Base-by-base conservation (phyloP, 1,284 basidiomycete species). In the Cutaneotrichosporon curvatum region DNA sequence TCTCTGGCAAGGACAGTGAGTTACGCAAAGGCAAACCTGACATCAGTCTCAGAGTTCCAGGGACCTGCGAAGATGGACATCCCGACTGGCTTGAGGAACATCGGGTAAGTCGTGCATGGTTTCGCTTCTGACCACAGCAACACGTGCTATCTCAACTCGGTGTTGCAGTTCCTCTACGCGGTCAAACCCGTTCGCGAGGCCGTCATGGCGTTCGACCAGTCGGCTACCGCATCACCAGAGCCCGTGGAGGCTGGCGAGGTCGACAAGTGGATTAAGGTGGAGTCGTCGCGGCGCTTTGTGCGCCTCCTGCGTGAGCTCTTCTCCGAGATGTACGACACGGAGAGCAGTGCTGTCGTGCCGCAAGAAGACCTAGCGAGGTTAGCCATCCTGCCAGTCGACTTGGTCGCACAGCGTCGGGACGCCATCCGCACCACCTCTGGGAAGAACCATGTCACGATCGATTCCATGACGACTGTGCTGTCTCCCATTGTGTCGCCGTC, bases 111-210 rank as follows among this genome's bases (percentile, higher is more conserved):
- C 8, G 8, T 12, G 8, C 25, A 28, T 7, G 8, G 12, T 28
- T 7, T 28, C 12, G 25, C 25, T 28, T 7, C 12, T 28, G 25
- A 28, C 25, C 7, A 7, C 25, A 28, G 69, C 32, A 71, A 72
- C 47, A 71, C 68, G 21, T 71, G 66, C 38, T 71, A 71, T 35
- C 58, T 71, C 31, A 71, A 71, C 49, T 71, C 70, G 8, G 63
- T 71, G 9, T 55, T 71, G 32, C 62, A 72, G 52, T 72, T 70
- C 43, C 52, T 72, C 12, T 69, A 71, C 41, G 59, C 68, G 2
- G 59, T 72, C 55, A 67, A 62, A 41, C 67, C 67, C 5, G 50
- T 72, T 2, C 60, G 70, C 15, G 62, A 69, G 2, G 63, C 65
- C 3, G 67, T 72, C 15, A 45, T 65, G 22, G 22, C 51, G 4